Evolutionary conservation across 495 filamentous ascomycete species (phyloP).

Genomic region (Xylaria cubensis): DNA sequence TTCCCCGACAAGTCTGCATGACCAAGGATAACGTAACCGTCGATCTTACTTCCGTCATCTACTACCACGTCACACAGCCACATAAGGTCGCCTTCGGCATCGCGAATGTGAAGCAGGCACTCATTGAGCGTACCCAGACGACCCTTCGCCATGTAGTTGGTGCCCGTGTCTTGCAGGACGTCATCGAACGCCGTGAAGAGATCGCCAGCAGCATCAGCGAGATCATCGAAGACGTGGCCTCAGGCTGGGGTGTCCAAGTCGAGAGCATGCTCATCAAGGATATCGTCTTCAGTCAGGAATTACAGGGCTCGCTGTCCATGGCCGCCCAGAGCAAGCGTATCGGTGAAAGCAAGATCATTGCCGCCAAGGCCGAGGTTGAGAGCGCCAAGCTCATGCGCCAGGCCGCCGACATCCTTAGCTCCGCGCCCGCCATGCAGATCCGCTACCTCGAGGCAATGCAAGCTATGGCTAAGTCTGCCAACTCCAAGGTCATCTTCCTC

Average conservation of each 20-base stretch:
- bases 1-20: conserved; percentile 97
- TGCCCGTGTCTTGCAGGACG: conserved; percentile 94
- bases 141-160: conserved; percentile 97
- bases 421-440: conserved; percentile 98
- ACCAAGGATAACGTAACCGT: conserved; percentile 98
- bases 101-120: conserved; percentile 88
- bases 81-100: conserved; percentile 99
- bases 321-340: conserved; percentile 99
- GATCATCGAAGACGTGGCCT: conserved; percentile 95
- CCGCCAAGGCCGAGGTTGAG: conserved; percentile 96
- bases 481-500: conserved; percentile 97
- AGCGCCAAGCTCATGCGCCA: conserved; percentile 97
- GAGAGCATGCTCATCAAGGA: conserved; percentile 99
- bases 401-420: conserved; percentile 92
- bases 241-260: conserved; percentile 93
- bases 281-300: conserved; percentile 94
- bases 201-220: conserved; percentile 92
- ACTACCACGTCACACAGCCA: conserved; percentile 95
- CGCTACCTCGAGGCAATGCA: conserved; percentile 99
- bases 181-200: conserved; percentile 98
- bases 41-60: conserved; percentile 94
- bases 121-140: conserved; percentile 97
- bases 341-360: conserved; percentile 97
- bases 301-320: conserved; percentile 98
- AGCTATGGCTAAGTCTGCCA: conserved; percentile 94